Base-by-base conservation (phyloP, 768 basidiomycete species). In the Rhizopogon salebrosus region DNA sequence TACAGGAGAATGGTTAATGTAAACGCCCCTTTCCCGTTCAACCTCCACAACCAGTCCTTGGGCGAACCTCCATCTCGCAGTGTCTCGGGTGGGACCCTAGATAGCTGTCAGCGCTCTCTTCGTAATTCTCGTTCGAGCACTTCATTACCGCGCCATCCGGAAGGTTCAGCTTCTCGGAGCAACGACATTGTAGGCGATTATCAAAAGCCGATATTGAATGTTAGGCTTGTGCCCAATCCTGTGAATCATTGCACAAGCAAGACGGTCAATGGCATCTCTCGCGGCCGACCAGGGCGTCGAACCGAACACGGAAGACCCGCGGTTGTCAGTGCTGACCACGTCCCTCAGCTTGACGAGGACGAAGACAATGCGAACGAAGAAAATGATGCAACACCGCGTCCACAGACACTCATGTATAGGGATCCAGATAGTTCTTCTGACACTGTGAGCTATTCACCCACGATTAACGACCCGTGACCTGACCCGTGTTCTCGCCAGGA, bases 1-100 rank as follows among this genome's bases (percentile, higher is more conserved):
- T 26, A 31, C 64, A 87, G 84, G 29, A 84, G 80, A 75, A 86
- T 87, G 85, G 84, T 87, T 57, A 85, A 85, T 52, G 77, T 87
- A 13, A 76, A 77, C 51, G 78, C 80, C 2, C 75, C 73, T 22
- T 71, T 80, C 24, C 84, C 84, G 0, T 86, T 87, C 68, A 80
- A 82, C 60, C 71, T 85, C 7, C 77, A 77, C 54, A 78, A 79
- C 62, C 68, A 70, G 27, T 50, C 45, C 8, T 53, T 63, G 26
- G 62, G 53, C 16, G 65, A 67, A 3, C 58, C 62, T 26, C 64
- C 66, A 49, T 63, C 65, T 24, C 69, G 70, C 41, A 69, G 70
- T 54, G 59, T 68, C 35, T 75, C 73, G 16, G 65, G 65, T 3
- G 64, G 58, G n/a, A 69, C 66, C 1, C 41, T 54, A 3, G 13